phyloP scores from a whole-genome alignment of 2,329 filamentous ascomycete genomes.

The Neonectria punicea region DNA sequence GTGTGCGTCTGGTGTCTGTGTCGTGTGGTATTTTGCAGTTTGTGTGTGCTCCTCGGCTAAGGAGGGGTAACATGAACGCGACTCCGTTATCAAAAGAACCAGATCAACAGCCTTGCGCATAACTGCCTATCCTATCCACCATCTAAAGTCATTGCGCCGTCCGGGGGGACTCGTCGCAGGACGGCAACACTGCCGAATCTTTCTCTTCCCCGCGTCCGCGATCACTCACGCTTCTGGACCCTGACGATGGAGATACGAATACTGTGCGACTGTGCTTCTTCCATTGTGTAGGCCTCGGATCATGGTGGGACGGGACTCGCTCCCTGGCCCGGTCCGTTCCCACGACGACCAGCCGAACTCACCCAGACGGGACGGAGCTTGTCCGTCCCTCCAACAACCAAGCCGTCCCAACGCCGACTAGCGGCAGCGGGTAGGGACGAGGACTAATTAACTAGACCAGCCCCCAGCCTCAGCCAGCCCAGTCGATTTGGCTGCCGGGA shows the following conservation, averaged over 20 bases:
- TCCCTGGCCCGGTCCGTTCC: slow-evolving; percentile 6
- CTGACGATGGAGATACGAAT: not conserved
- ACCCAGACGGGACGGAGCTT: not conserved
- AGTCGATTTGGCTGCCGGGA: not conserved
- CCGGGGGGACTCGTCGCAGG: not conserved
- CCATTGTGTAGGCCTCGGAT: slow-evolving; percentile 5
- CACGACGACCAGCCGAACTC: slow-evolving; percentile 13
- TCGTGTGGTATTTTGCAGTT: slow-evolving; percentile 13
- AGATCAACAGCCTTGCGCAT: not conserved
- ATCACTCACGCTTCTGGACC: slow-evolving; percentile 6
- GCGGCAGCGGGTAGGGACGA: slow-evolving; percentile 18
- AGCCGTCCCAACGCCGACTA: not conserved
- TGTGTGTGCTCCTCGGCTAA: slow-evolving; percentile 19
- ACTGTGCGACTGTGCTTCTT: not conserved
- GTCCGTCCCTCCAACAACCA: slow-evolving; percentile 23
- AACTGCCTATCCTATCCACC: slow-evolving; percentile 2
- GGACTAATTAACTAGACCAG: slow-evolving; percentile 3
- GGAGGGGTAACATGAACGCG: slow-evolving; percentile 14
- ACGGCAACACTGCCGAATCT: slow-evolving; percentile 12
- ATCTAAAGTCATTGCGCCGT: not conserved
- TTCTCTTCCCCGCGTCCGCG: slow-evolving; percentile 15
- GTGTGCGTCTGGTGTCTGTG: slow-evolving; percentile 13
- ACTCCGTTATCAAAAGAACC: not conserved
- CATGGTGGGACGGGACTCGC: slow-evolving; percentile 12
- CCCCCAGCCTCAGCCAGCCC: not conserved